Evolutionary conservation across 2,329 filamentous ascomycete species (phyloP), one percentile per base, ranked within the genome.

Genomic region (Didymella keratinophila): DNA sequence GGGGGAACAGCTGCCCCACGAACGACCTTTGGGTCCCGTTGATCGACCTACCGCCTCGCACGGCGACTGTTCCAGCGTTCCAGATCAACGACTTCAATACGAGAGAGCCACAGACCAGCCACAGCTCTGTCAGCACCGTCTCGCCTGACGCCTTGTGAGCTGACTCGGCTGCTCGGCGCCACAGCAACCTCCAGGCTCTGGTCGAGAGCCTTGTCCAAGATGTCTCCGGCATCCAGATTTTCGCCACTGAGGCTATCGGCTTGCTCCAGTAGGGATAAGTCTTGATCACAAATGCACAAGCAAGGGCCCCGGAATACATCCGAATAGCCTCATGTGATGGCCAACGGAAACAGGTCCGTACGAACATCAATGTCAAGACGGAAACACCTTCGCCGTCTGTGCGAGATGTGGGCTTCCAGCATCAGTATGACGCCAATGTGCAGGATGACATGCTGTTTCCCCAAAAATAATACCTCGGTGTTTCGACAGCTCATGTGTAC

Each of bases 381-480:
- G 41, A 45, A 10, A 28, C 16, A 32, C 20, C 14, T 30, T 52
- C 28, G 25, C 1, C 8, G 12, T 16, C 18, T 37, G 21, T 23
- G 28, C 21, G 18, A 28, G 49, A 14, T 20, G 28, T 52, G 27
- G 21, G n/a, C 34, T 41, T 37, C 16, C 16, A 28, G 10, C 43
- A 49, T 52, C 23, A 20, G 44, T 28, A 54, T 54, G 50, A 54
- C 50, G 50, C 46, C 44, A 14, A 42, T 23, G 43, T n/a, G 41
- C 25, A 47, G n/a, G 12, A 52, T 36, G 42, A 42, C 25, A 49
- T 46, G 41, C 11, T 27, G 25, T 16, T 37, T n/a, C 32, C 20
- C 56, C 50, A 53, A 53, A 50, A 53, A 58, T 54, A 53, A 41
- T n/a, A 18, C 20, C 20, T 50, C 50, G 25, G 45, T 28, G 50